Evolutionary conservation across 768 basidiomycete genomes (phyloP).

Genomic region (Calvatia gigantea): DNA sequence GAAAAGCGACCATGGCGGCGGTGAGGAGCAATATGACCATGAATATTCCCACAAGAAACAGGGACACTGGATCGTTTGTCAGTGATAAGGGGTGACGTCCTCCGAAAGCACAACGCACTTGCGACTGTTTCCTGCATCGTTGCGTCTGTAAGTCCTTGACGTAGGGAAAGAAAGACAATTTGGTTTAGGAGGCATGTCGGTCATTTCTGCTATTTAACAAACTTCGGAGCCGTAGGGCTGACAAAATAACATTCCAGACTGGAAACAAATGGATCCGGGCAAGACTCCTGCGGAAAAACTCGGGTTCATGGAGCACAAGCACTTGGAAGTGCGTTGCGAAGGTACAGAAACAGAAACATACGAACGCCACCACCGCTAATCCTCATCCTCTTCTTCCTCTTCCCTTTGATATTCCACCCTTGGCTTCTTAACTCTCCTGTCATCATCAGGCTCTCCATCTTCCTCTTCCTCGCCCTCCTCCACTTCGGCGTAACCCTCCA

Average conservation of each 20-base stretch:
- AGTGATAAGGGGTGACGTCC: background rate
- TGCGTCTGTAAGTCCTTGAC: background rate
- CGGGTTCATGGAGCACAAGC: background rate
- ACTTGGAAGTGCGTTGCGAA: background rate
- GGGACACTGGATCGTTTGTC: background rate
- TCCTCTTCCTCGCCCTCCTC: constrained; percentile 31
- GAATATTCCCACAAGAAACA: constrained; percentile 7
- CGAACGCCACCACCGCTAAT: background rate
- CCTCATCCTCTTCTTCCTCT: constrained; percentile 12
- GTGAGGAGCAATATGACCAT: constrained; percentile 2
- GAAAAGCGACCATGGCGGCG: background rate
- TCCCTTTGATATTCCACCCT: constrained; percentile 3
- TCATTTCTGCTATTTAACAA: background rate
- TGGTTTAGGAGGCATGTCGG: background rate
- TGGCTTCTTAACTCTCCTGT: background rate
- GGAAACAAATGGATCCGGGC: background rate
- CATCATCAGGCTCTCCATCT: constrained; percentile 11
- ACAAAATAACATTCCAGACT: background rate
- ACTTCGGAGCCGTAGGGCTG: background rate
- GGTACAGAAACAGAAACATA: background rate
- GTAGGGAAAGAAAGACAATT: background rate
- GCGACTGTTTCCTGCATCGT: constrained; percentile 7
- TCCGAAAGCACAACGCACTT: background rate
- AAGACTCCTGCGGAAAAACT: background rate
- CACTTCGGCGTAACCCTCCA: constrained; percentile 22